A percentile compares a stretch with the other conserved stretches of the same genome.
phyloP scores from a whole-genome alignment of 805 yeast species.

The Spencermartinsiella europaea region DNA sequence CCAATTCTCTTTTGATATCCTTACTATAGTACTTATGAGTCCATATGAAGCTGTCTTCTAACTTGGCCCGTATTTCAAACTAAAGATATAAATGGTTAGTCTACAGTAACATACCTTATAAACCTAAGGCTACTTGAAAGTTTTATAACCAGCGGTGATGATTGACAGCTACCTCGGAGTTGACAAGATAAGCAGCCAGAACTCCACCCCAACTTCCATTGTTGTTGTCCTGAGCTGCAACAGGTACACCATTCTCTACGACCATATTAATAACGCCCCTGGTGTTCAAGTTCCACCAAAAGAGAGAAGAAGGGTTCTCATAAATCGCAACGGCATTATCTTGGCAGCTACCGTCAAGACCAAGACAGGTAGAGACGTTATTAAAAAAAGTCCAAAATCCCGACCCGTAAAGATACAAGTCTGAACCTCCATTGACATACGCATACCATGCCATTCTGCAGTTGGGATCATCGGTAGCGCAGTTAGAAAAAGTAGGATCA shows the following conservation, averaged over 20 bases:
- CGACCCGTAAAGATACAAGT: constrained; percentile 5
- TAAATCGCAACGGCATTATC: constrained; percentile 6
- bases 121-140: no score
- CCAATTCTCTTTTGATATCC: no score
- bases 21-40: no score
- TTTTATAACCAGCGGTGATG: background rate
- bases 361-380: constrained; percentile 3
- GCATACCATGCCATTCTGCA: constrained; percentile 10
- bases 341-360: constrained; percentile 5
- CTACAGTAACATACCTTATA: no score
- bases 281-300: constrained; percentile 6
- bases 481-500: constrained; percentile 7
- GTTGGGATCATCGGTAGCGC: constrained; percentile 5
- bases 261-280: constrained; percentile 2
- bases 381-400: constrained; percentile 10
- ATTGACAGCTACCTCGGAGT: constrained; percentile 3
- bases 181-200: constrained; percentile 1
- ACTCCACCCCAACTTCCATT: constrained; percentile 7
- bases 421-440: constrained; percentile 1
- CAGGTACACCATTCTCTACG: background rate
- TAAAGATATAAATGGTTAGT: no score
- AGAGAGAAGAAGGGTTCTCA: background rate
- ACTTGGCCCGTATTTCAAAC: no score
- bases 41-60: no score
- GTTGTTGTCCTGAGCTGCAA: constrained; percentile 3